Evolutionary conservation across 306 rosid genomes (phyloP).

Genomic region (Cucurbita maxima): DNA sequence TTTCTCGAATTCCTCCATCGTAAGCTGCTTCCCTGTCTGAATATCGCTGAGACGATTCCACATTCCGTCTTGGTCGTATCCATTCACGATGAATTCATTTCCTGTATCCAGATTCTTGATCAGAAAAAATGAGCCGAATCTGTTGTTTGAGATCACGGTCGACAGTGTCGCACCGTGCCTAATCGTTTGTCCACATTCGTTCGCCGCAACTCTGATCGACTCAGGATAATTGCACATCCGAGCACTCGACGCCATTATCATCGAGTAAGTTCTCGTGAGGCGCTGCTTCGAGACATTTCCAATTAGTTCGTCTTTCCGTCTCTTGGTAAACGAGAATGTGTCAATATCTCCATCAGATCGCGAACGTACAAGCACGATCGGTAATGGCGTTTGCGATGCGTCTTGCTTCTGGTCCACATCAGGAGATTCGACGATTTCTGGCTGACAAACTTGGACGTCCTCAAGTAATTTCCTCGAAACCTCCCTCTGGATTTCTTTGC

Average conservation of each 20-base stretch:
- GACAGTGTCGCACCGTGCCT: constrained; percentile 2
- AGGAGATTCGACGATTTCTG: background rate
- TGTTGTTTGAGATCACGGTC: constrained; percentile 1
- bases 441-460: background rate
- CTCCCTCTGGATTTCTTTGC: background rate
- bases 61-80: constrained; percentile 44
- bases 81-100: constrained; percentile 67
- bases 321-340: constrained; percentile 13
- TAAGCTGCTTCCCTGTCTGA: constrained; percentile 66
- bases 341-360: constrained; percentile 60
- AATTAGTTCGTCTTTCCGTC: constrained; percentile 30
- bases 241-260: constrained; percentile 4
- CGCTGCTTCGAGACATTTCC: constrained; percentile 51
- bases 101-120: constrained; percentile 78
- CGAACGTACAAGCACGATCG: constrained; percentile 35
- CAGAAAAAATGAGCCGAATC: constrained; percentile 44
- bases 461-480: constrained; percentile 3
- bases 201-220: constrained; percentile 6
- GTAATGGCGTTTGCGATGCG: constrained; percentile 3
- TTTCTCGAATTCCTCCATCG: constrained; percentile 72
- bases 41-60: constrained; percentile 72
- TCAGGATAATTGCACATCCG: background rate
- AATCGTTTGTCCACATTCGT: background rate
- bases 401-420: background rate
- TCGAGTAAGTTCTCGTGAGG: constrained; percentile 33